phyloP scores from a whole-genome alignment of 2,329 filamentous ascomycete genomes.

The Neofusicoccum ribis region DNA sequence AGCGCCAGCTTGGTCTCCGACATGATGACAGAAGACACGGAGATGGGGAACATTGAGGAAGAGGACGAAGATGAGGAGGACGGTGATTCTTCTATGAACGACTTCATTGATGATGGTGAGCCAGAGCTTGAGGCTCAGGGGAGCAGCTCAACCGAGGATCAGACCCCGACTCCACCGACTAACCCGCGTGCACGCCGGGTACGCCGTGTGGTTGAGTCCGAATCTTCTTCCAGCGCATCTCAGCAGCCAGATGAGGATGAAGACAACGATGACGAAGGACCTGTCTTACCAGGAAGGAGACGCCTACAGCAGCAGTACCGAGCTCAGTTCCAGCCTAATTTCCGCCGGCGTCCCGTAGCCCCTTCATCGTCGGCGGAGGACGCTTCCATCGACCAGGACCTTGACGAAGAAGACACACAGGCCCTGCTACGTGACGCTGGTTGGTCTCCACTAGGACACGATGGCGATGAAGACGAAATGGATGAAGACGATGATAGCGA shows the following conservation, averaged over 20 bases:
- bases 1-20: conserved; percentile 43
- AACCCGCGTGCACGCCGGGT: conserved; percentile 28
- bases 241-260: conserved; percentile 38
- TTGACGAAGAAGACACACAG: conserved; percentile 43
- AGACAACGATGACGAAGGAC: conserved; percentile 39
- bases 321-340: conserved; percentile 26
- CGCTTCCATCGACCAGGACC: conserved; percentile 34
- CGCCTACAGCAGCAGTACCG: conserved; percentile 23
- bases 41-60: conserved; percentile 45
- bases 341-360: conserved; percentile 5
- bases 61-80: conserved; percentile 43
- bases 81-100: conserved; percentile 44
- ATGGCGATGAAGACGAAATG: conserved; percentile 39
- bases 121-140: conserved; percentile 28
- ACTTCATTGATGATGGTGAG: conserved; percentile 40
- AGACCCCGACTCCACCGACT: conserved; percentile 32
- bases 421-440: conserved; percentile 35
- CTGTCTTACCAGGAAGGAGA: conserved; percentile 35
- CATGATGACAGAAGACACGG: conserved; percentile 37
- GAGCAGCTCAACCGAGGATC: conserved; percentile 33
- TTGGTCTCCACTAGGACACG: conserved; percentile 38
- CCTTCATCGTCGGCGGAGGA: conserved; percentile 28
- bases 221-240: conserved; percentile 38
- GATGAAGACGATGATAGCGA: conserved; percentile 42
- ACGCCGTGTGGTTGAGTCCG: conserved; percentile 42